These are phyloP conservation scores for Leccinum laetum DNA, from an alignment of 1,284 basidiomycete species.

Conservation along the genomic window DNA sequence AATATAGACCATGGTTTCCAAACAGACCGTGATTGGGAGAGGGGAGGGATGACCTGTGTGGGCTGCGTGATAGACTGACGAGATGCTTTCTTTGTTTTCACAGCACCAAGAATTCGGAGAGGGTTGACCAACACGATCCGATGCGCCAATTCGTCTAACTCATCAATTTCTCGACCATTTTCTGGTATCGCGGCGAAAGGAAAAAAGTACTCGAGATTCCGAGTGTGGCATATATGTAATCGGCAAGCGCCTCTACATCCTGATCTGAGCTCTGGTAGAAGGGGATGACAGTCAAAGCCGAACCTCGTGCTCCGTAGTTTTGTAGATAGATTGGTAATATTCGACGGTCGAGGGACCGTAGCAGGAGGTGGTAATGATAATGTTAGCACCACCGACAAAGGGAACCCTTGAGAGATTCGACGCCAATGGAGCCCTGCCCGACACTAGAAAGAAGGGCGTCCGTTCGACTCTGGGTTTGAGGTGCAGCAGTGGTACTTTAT, in stretches of 20 bases:
- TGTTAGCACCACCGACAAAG: constrained; percentile 87
- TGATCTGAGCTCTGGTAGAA: constrained; percentile 99
- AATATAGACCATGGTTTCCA: constrained; percentile 71
- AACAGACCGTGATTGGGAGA: constrained; percentile 99
- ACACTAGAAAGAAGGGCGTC: constrained; percentile 98
- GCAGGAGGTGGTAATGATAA: constrained; percentile 96
- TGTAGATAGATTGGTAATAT: constrained; percentile 99
- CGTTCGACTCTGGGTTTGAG: constrained; percentile 92
- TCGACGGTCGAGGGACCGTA: constrained; percentile 94
- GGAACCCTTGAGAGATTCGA: constrained; percentile 95
- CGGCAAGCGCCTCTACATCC: constrained; percentile 95
- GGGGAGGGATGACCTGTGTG: constrained; percentile 92
- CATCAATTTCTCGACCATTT: constrained; percentile 97
- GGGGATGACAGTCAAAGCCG: constrained; percentile 95
- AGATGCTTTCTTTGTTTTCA: constrained; percentile 98
- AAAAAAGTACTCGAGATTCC: constrained; percentile 31
- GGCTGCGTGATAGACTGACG: constrained; percentile 96
- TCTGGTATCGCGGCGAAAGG: constrained; percentile 99
- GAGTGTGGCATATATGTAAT: constrained; percentile 97
- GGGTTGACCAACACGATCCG: constrained; percentile 90
- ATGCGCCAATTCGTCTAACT: constrained; percentile 95
- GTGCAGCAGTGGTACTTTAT: constrained; percentile 94
- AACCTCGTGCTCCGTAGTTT: constrained; percentile 91
- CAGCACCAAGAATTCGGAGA: constrained; percentile 92
- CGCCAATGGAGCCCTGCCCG: constrained; percentile 96